Evolutionary conservation across 2,329 filamentous ascomycete species (phyloP).

Genomic region (Pleomassaria siparia): DNA sequence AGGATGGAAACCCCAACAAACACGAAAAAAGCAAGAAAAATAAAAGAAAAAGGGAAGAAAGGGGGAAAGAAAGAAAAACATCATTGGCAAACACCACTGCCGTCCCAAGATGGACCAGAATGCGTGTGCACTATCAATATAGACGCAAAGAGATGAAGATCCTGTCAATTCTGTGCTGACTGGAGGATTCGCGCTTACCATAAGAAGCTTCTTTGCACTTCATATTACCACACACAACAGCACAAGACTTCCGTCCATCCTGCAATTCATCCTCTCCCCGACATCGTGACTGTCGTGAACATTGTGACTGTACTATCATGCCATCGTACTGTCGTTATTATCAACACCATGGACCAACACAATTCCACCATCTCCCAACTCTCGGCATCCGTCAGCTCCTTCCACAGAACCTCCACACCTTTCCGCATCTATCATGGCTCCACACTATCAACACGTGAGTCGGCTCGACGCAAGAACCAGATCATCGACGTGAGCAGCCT

Average conservation of each 20-base stretch:
- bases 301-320: background rate
- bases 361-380: constrained; percentile 26
- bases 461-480: constrained; percentile 42
- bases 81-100: too few relatives aligned
- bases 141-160: too few relatives aligned
- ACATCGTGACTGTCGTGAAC: background rate
- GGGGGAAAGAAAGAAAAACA: background rate
- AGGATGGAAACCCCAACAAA: too few relatives aligned
- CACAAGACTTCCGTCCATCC: background rate
- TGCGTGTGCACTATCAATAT: too few relatives aligned
- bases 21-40: too few relatives aligned
- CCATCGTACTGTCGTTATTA: background rate
- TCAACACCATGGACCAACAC: constrained; percentile 31
- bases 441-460: constrained; percentile 55
- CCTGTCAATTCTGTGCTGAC: too few relatives aligned
- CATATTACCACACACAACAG: background rate
- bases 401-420: constrained; percentile 37
- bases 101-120: background rate
- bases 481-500: constrained; percentile 54
- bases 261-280: background rate
- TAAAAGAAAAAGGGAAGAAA: background rate
- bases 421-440: constrained; percentile 56
- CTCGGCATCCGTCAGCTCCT: constrained; percentile 43
- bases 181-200: background rate
- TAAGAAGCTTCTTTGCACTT: background rate